These are phyloP conservation scores for Thuidium tamariscinum DNA, from an alignment of 225 moss, liverwort and hornwort genomes.

Conservation along the genomic window DNA sequence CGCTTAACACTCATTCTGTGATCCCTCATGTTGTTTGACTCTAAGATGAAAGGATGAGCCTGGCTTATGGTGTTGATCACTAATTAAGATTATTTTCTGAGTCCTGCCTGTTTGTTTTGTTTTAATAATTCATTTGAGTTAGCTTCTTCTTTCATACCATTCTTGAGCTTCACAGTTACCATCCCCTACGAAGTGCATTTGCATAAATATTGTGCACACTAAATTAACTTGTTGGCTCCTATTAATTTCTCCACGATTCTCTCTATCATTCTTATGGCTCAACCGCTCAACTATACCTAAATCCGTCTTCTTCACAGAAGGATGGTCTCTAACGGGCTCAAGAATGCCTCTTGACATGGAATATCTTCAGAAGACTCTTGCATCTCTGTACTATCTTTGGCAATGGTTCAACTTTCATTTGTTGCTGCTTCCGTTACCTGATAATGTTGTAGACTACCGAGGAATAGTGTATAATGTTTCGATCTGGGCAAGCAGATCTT, in stretches of 20 bases:
- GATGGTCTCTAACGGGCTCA: background rate
- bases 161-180: background rate
- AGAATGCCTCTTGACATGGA: background rate
- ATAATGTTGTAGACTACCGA: background rate
- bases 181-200: background rate
- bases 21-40: background rate
- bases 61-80: background rate
- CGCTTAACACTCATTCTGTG: background rate
- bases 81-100: background rate
- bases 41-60: background rate
- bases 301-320: background rate
- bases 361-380: background rate
- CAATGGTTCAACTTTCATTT: background rate
- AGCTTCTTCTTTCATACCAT: background rate
- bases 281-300: background rate
- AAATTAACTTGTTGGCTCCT: background rate
- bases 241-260: background rate
- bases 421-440: background rate
- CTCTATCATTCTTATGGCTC: background rate
- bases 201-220: background rate
- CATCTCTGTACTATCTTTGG: background rate
- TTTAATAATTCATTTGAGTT: background rate
- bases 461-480: background rate
- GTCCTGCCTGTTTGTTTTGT: background rate
- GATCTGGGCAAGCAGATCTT: slow-evolving; percentile 24